phyloP scores from a whole-genome alignment of 768 basidiomycete species.

The Amanita inopinata region DNA sequence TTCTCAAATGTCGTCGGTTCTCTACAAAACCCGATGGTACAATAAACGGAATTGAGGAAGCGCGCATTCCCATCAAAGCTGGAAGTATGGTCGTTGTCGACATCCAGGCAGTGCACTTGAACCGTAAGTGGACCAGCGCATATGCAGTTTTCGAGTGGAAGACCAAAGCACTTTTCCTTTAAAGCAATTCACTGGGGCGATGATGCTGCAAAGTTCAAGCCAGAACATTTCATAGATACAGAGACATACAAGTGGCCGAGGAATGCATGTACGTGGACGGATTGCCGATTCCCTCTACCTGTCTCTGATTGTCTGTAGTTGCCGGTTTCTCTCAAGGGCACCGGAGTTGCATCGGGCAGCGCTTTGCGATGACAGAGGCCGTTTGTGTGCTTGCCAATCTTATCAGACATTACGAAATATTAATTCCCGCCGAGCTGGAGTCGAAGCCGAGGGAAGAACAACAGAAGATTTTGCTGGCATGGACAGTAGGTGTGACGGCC shows the following conservation, averaged over 20 bases:
- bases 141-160: background rate
- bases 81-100: conserved; percentile 33
- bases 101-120: conserved; percentile 32
- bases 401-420: conserved; percentile 30
- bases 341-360: conserved; percentile 39
- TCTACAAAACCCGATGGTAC: conserved; percentile 16
- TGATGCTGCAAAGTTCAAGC: conserved; percentile 34
- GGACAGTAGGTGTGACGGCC: background rate
- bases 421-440: conserved; percentile 24
- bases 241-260: conserved; percentile 41
- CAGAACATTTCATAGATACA: conserved; percentile 42
- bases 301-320: conserved; percentile 14
- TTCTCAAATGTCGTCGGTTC: conserved; percentile 26
- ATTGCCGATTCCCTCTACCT: background rate
- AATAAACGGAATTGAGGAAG: conserved; percentile 19
- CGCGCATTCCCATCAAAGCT: conserved; percentile 24
- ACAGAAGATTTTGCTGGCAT: background rate
- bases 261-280: conserved; percentile 31
- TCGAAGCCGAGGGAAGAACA: background rate
- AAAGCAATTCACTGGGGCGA: conserved; percentile 41
- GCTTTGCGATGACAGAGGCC: conserved; percentile 34
- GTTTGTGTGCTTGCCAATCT: conserved; percentile 33
- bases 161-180: background rate
- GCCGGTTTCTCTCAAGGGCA: conserved; percentile 36
- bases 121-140: conserved; percentile 26